phyloP scores from a whole-genome alignment of 2,329 filamentous ascomycete species.

The Ceratocystiopsis brevicomis region DNA sequence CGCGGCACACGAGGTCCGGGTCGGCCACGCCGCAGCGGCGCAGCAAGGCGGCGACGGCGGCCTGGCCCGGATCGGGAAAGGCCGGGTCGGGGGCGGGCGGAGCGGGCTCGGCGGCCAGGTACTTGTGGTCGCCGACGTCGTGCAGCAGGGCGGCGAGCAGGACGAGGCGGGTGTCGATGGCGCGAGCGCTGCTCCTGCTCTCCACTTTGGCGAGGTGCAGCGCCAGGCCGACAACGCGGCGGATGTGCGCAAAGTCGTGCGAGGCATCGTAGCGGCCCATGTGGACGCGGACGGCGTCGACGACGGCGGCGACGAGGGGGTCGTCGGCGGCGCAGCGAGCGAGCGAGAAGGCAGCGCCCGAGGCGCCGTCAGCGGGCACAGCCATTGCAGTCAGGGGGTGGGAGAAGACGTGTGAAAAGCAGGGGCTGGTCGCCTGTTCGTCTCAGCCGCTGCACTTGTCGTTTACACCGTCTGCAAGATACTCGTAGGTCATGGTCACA shows the following conservation, averaged over 20 bases:
- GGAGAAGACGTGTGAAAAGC: too few species aligned
- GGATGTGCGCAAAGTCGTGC: slow-evolving; percentile 74
- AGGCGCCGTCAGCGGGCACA: neutral
- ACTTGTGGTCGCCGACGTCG: slow-evolving; percentile 78
- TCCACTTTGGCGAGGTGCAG: slow-evolving; percentile 29
- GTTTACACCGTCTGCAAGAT: too few species aligned
- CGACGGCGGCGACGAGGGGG: slow-evolving; percentile 35
- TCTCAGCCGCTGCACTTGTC: too few species aligned
- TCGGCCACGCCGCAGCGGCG: slow-evolving; percentile 1
- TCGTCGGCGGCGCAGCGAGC: slow-evolving; percentile 18
- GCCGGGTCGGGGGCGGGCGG: neutral
- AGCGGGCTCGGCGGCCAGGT: slow-evolving; percentile 22
- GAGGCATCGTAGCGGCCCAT: slow-evolving; percentile 69
- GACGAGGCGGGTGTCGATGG: slow-evolving; percentile 33
- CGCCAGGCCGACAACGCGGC: slow-evolving; percentile 58
- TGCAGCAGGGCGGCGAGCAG: slow-evolving; percentile 61
- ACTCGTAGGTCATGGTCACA: too few species aligned
- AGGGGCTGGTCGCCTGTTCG: too few species aligned
- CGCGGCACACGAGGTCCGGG: slow-evolving; percentile 17
- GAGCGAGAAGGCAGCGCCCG: slow-evolving; percentile 6
- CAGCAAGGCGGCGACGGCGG: slow-evolving; percentile 5
- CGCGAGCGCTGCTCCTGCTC: slow-evolving; percentile 3
- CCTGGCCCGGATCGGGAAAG: slow-evolving; percentile 2
- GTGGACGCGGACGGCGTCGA: slow-evolving; percentile 46
- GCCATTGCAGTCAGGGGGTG: too few species aligned